A percentile compares a stretch with the other conserved stretches of the same genome.
Evolutionary conservation across 2,329 filamentous ascomycete species (phyloP).

Genomic region (Colletotrichum sp.): DNA sequence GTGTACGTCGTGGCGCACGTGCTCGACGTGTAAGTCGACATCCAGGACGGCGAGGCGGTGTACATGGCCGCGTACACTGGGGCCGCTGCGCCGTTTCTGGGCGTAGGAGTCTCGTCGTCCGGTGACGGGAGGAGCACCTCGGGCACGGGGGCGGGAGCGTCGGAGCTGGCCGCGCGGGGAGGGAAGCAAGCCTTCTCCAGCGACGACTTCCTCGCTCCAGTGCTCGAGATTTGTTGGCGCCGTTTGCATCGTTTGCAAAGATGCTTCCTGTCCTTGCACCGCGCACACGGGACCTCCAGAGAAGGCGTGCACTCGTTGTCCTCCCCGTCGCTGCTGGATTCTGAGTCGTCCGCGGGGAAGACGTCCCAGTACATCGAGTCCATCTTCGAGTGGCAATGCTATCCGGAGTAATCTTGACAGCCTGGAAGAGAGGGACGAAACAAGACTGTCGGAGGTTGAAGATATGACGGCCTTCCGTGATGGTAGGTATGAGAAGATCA

Average conservation of each 20-base stretch:
- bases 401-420: rapidly evolving
- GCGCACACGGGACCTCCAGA: background rate
- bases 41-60: constrained; percentile 8
- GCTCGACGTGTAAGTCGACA: constrained; percentile 11
- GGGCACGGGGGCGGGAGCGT: background rate
- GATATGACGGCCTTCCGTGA: background rate
- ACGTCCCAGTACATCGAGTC: background rate
- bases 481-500: background rate
- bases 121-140: background rate
- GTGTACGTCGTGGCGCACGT: constrained; percentile 9
- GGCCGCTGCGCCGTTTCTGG: too few relatives aligned
- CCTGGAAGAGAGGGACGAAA: rapidly evolving
- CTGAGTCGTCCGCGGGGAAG: background rate
- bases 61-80: background rate
- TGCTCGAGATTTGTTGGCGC: background rate
- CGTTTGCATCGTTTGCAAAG: background rate
- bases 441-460: background rate
- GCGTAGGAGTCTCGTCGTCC: background rate
- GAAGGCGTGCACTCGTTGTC: background rate
- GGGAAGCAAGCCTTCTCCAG: background rate
- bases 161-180: background rate
- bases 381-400: too few relatives aligned
- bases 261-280: background rate
- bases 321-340: background rate
- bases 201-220: background rate